Percentiles rank a stretch among this genome's conserved stretches.
phyloP scores from a whole-genome alignment of 1,284 basidiomycete species.

The Sanghuangporus baumii region DNA sequence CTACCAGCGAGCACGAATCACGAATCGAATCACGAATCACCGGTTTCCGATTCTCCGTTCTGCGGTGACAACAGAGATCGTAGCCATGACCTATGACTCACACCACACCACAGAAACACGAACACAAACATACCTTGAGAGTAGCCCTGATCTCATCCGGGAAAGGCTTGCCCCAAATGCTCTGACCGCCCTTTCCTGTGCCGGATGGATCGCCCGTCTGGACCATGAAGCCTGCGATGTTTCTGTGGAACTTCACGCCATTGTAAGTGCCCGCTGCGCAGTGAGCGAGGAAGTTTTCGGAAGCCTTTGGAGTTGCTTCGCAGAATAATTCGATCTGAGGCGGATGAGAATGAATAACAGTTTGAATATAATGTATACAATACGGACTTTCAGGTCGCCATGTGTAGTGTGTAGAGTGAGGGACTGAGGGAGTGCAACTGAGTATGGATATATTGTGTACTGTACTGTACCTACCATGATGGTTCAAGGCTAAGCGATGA shows the following conservation, averaged over 20 bases:
- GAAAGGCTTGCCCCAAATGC: constrained; percentile 84
- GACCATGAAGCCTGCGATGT: constrained; percentile 94
- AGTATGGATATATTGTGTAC: neutral
- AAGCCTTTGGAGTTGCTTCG: constrained; percentile 89
- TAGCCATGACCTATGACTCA: too few relatives aligned
- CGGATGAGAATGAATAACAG: neutral
- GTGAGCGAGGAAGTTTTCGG: constrained; percentile 96
- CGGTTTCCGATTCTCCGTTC: too few relatives aligned
- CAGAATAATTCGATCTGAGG: constrained; percentile 92
- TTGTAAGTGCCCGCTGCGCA: constrained; percentile 90
- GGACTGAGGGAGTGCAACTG: constrained; percentile 45
- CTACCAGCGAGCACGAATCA: neutral
- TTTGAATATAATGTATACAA: neutral
- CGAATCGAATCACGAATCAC: neutral
- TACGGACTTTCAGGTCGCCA: constrained; percentile 89
- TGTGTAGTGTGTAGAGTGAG: constrained; percentile 92
- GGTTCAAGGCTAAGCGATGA: neutral
- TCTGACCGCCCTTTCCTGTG: constrained; percentile 78
- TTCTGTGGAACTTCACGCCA: constrained; percentile 85
- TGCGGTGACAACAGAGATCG: too few relatives aligned
- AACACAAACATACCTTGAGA: constrained; percentile 58
- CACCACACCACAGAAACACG: neutral
- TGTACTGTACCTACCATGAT: neutral
- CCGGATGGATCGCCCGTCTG: constrained; percentile 88
- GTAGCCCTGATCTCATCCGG: constrained; percentile 88